A percentile compares a stretch with the other conserved stretches of the same genome.
Conservation (phyloP, 352 stramenopile genomes). For the Globisporangium nunn region DNA sequence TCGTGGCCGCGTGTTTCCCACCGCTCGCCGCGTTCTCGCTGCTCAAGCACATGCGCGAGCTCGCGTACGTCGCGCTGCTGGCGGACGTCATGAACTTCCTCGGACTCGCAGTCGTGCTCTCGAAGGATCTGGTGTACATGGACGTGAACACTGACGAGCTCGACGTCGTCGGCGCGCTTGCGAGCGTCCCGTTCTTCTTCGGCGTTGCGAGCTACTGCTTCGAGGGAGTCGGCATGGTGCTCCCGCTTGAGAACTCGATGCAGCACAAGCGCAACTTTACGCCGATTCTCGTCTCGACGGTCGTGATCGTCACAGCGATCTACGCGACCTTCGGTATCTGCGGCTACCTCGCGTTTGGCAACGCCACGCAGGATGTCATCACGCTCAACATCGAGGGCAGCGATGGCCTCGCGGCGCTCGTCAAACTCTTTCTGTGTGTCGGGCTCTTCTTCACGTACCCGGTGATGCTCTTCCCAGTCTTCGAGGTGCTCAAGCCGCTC, state of each 20-base stretch:
- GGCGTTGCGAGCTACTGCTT: conserved; percentile 88
- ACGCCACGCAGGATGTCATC: conserved; percentile 79
- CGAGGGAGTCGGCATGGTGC: conserved; percentile 86
- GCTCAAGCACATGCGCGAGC: conserved; percentile 81
- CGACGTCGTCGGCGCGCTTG: conserved; percentile 51
- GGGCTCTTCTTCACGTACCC: conserved; percentile 91
- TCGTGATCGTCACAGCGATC: conserved; percentile 81
- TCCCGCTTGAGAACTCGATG: conserved; percentile 87
- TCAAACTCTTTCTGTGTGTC: conserved; percentile 83
- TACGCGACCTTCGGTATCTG: conserved; percentile 85
- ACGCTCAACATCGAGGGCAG: conserved; percentile 82
- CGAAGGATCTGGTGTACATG: conserved; percentile 77
- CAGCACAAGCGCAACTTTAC: conserved; percentile 69
- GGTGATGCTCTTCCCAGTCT: conserved; percentile 91
- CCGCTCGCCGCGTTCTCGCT: conserved; percentile 77
- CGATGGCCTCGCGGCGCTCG: conserved; percentile 53
- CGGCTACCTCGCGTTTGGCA: conserved; percentile 83
- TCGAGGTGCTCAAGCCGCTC: conserved; percentile 56
- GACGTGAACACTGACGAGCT: conserved; percentile 36
- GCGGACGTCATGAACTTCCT: conserved; percentile 87
- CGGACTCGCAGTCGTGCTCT: conserved; percentile 76
- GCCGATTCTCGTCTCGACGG: conserved; percentile 52
- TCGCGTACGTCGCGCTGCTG: conserved; percentile 84
- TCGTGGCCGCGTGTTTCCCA: conserved; percentile 52
- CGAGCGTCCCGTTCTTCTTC: conserved; percentile 83